Percentiles rank a stretch among this genome's conserved stretches.
phyloP scores from a whole-genome alignment of 2,329 filamentous ascomycete genomes.

The Juglanconis juglandina region DNA sequence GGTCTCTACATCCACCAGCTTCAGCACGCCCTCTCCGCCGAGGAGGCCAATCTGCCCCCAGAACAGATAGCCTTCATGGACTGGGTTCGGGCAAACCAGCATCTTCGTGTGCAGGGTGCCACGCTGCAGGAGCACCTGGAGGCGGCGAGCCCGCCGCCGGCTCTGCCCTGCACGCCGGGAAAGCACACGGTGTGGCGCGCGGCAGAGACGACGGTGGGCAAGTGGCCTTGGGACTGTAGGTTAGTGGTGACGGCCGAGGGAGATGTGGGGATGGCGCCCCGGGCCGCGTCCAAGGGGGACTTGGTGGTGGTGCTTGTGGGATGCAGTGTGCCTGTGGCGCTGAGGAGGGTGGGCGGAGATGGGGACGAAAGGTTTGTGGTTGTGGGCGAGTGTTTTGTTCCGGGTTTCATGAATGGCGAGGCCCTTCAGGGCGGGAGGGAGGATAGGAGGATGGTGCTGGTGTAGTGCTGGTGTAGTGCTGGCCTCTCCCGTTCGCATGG shows the following conservation, averaged over 20 bases:
- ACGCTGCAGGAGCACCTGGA: background rate
- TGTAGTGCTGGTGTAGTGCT: background rate
- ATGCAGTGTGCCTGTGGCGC: background rate
- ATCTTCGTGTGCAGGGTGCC: background rate
- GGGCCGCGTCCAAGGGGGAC: background rate
- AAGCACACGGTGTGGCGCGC: background rate
- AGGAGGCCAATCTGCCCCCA: background rate
- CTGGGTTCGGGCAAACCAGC: background rate
- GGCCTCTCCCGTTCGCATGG: too few relatives aligned
- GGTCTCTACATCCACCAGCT: background rate
- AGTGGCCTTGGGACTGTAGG: conserved; percentile 3
- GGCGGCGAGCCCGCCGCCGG: background rate
- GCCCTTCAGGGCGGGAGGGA: background rate
- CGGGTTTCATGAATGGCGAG: background rate
- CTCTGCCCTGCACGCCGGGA: background rate
- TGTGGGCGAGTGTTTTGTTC: conserved; percentile 1
- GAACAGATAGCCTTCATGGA: background rate
- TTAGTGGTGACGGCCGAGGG: background rate
- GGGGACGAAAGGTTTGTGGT: background rate
- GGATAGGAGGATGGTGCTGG: background rate
- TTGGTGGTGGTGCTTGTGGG: background rate
- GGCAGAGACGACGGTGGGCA: background rate
- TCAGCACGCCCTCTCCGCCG: background rate
- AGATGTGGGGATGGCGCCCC: background rate
- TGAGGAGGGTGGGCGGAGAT: background rate